A percentile compares a stretch with the other conserved stretches of the same genome.
Evolutionary conservation across 2,329 filamentous ascomycete species (phyloP).

Genomic region (Nigrospora osmanthi): DNA sequence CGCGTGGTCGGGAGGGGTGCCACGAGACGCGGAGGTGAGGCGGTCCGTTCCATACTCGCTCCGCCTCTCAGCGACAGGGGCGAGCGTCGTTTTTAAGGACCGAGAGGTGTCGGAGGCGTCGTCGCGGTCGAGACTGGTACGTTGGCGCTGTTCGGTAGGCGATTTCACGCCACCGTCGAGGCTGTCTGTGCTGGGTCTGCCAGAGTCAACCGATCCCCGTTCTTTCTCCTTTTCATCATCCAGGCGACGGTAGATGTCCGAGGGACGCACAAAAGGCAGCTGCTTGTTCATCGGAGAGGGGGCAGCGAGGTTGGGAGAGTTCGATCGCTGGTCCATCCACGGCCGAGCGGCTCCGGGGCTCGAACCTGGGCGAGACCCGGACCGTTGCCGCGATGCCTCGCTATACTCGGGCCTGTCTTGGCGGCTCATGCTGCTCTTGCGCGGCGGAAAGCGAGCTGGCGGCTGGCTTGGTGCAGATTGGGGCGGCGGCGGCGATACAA

Average conservation of each 20-base stretch:
- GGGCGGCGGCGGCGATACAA: too few species aligned
- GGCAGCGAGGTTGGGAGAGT: slow-evolving; percentile 27
- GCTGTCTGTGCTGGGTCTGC: slow-evolving; percentile 48
- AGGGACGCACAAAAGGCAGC: slow-evolving; percentile 60
- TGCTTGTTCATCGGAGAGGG: slow-evolving; percentile 36
- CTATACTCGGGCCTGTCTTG: slow-evolving; percentile 22
- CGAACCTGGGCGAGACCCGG: slow-evolving; percentile 20
- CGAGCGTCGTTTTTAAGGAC: slow-evolving; percentile 31
- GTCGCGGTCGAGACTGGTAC: slow-evolving; percentile 19
- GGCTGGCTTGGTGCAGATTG: too few species aligned
- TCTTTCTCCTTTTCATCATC: slow-evolving; percentile 56
- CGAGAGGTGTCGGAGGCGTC: slow-evolving; percentile 27
- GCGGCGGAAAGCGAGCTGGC: slow-evolving; percentile 40
- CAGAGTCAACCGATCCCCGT: slow-evolving; percentile 47
- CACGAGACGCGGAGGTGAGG: slow-evolving; percentile 8
- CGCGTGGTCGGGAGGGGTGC: too few species aligned
- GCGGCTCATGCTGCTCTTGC: slow-evolving; percentile 55
- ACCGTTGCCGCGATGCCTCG: slow-evolving; percentile 7
- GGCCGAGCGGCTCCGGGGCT: slow-evolving; percentile 15
- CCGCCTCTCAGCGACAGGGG: slow-evolving; percentile 49
- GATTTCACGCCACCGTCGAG: slow-evolving; percentile 16
- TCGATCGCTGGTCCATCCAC: slow-evolving; percentile 26
- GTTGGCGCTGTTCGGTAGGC: slow-evolving; percentile 14
- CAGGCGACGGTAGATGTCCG: slow-evolving; percentile 69
- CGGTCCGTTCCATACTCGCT: slow-evolving; percentile 51